phyloP scores from a whole-genome alignment of 2,329 filamentous ascomycete genomes.

The Cryphonectria japonica region DNA sequence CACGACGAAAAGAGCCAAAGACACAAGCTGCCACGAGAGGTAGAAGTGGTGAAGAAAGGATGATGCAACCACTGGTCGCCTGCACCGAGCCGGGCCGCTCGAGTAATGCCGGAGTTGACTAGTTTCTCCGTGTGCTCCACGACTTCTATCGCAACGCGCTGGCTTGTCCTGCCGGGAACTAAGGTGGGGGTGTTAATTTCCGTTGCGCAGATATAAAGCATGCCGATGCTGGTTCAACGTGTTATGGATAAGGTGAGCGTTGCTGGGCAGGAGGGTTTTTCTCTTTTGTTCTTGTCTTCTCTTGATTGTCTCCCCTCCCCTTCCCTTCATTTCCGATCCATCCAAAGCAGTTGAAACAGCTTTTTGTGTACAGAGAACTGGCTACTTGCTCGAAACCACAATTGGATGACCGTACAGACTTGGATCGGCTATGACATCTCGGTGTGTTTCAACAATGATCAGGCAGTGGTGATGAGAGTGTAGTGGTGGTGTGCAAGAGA shows the following conservation, averaged over 20 bases:
- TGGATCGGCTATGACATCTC: background rate
- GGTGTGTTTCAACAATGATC: background rate
- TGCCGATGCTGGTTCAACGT: background rate
- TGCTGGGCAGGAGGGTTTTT: background rate
- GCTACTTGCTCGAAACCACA: background rate
- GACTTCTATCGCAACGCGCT: conserved; percentile 5
- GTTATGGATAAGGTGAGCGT: background rate
- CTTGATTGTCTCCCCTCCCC: background rate
- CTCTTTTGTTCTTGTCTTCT: background rate
- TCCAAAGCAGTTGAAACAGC: background rate
- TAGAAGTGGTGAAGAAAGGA: background rate
- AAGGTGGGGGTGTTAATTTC: conserved; percentile 2
- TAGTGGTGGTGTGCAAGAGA: background rate
- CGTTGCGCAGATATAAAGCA: background rate
- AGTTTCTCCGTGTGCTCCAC: conserved; percentile 7
- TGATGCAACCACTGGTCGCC: conserved; percentile 23
- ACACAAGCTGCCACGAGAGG: conserved; percentile 6
- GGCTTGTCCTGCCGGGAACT: conserved; percentile 4
- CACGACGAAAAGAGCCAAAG: background rate
- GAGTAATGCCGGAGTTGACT: conserved; percentile 16
- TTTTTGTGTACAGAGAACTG: background rate
- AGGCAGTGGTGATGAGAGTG: background rate
- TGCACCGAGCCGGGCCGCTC: conserved; percentile 19
- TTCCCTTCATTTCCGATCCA: background rate
- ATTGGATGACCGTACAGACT: background rate